Evolutionary conservation across 441 rosid species (phyloP).

Genomic region (Macaranga tanarius): DNA sequence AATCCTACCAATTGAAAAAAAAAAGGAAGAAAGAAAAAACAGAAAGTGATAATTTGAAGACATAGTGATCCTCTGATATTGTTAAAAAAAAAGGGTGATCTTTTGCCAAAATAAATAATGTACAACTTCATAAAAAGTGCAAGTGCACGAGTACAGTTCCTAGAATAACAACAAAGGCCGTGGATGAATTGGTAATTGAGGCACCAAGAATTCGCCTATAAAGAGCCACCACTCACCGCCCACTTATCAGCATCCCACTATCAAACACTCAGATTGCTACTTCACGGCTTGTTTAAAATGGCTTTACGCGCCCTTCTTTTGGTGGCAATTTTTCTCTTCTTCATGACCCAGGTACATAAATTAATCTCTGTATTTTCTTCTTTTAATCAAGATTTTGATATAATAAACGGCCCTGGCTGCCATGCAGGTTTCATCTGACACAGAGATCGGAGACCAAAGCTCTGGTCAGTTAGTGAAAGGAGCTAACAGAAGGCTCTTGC

Average conservation of each 20-base stretch:
- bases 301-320: slow-evolving; percentile 14
- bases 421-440: slow-evolving; percentile 25
- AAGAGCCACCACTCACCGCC: neutral
- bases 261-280: neutral
- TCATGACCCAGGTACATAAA: slow-evolving; percentile 12
- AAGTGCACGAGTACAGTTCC: neutral
- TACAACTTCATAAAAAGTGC: neutral
- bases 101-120: neutral
- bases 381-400: neutral
- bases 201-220: slow-evolving; percentile 21
- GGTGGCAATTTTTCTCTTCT: slow-evolving; percentile 14
- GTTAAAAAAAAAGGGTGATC: too few species aligned
- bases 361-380: neutral
- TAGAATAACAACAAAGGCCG: neutral
- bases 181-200: slow-evolving; percentile 27
- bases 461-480: slow-evolving; percentile 18
- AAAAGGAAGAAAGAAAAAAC: too few species aligned
- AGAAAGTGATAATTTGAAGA: too few species aligned
- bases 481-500: slow-evolving; percentile 27
- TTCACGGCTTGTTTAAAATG: neutral
- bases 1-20: too few species aligned
- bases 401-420: neutral
- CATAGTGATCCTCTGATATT: too few species aligned
- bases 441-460: neutral
- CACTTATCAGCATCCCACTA: neutral